Evolutionary conservation across 305 asterid species (phyloP).

Genomic region (Withania somnifera): DNA sequence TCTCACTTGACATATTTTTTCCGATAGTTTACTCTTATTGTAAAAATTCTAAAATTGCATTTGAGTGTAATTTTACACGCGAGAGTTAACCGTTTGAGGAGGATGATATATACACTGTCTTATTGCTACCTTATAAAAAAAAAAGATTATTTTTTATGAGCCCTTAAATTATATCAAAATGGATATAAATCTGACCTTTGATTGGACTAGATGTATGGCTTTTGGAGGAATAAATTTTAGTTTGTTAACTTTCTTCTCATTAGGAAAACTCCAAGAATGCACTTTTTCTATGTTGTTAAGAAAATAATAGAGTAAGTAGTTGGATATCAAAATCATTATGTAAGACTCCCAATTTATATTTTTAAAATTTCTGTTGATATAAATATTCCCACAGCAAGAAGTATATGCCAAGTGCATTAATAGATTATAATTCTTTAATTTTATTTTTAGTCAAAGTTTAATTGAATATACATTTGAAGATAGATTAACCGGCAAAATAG

Average conservation of each 20-base stretch:
- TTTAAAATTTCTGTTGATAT: background rate
- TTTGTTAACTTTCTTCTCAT: background rate
- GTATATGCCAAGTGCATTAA: background rate
- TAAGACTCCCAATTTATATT: background rate
- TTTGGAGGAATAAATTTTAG: background rate
- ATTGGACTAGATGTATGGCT: background rate
- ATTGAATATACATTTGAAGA: background rate
- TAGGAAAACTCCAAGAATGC: slow-evolving; percentile 10
- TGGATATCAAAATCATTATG: background rate
- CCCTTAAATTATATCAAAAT: too few relatives aligned
- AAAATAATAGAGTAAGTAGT: background rate
- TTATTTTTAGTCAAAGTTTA: background rate
- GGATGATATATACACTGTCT: too few relatives aligned
- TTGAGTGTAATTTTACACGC: too few relatives aligned
- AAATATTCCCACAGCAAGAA: background rate
- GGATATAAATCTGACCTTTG: background rate
- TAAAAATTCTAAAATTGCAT: too few relatives aligned
- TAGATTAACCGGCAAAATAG: background rate
- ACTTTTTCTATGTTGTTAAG: background rate
- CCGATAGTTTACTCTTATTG: too few relatives aligned
- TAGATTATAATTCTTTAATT: background rate
- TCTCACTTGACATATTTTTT: too few relatives aligned
- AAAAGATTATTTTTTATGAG: too few relatives aligned
- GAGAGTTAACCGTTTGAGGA: too few relatives aligned
- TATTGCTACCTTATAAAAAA: too few relatives aligned